Evolutionary conservation across 2,329 filamentous ascomycete genomes (phyloP).

Genomic region (Trichoderma endophyticum): DNA sequence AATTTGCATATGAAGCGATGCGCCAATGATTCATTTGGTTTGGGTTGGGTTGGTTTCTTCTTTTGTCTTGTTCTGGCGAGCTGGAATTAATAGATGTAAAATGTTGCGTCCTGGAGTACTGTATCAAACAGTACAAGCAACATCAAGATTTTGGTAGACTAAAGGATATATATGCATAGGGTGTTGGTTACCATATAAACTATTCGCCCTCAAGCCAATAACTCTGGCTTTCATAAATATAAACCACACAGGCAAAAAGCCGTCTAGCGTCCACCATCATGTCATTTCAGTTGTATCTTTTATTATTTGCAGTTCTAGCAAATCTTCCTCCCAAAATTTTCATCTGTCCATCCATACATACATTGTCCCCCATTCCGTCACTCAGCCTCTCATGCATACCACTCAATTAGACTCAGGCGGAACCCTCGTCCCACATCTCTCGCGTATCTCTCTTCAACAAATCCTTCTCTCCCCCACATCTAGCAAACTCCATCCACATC

Average conservation of each 20-base stretch:
- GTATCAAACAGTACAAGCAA: not conserved
- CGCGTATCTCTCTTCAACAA: not conserved
- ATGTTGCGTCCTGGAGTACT: not conserved
- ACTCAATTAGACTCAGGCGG: not conserved
- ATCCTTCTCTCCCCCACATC: not conserved
- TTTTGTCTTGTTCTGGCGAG: not conserved
- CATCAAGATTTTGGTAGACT: not conserved
- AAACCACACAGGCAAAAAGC: not conserved
- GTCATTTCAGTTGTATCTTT: not conserved
- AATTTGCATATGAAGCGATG: not conserved
- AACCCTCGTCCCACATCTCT: not conserved
- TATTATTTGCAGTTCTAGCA: not conserved
- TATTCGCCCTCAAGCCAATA: not conserved
- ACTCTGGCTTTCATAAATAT: not conserved
- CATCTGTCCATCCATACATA: conserved; percentile 16
- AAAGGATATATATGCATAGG: not conserved
- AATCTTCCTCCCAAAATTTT: not conserved
- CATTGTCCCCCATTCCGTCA: not conserved
- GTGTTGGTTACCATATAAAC: no score
- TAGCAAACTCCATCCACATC: not conserved
- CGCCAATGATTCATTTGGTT: not conserved
- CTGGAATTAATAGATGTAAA: not conserved
- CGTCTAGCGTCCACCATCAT: not conserved
- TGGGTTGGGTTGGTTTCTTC: not conserved
- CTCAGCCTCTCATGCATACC: not conserved